phyloP scores from a whole-genome alignment of 2,329 filamentous ascomycete species.

The Diaporthe longicolla region DNA sequence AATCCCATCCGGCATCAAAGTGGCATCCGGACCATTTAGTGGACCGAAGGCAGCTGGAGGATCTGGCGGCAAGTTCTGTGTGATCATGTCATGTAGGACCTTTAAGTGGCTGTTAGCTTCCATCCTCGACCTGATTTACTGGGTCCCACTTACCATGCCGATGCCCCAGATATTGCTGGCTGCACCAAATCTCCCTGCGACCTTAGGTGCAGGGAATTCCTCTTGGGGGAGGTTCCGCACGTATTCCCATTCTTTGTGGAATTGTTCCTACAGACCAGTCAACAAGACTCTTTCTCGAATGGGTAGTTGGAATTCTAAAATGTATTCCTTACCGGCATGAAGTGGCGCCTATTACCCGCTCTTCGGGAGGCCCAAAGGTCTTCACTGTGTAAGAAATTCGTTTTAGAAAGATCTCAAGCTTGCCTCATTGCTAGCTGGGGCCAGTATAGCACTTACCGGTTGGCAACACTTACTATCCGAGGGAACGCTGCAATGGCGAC shows the following conservation, averaged over 20 bases:
- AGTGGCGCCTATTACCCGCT: not conserved
- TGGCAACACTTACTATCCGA: not conserved
- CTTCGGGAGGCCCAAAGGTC: not conserved
- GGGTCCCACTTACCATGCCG: slow-evolving; percentile 1
- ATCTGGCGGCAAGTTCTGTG: not conserved
- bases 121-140: not conserved
- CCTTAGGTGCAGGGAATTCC: not conserved
- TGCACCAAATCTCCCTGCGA: slow-evolving; percentile 21
- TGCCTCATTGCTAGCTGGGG: too few species aligned
- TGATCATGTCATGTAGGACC: slow-evolving; percentile 10
- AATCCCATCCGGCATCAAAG: not conserved
- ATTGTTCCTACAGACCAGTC: slow-evolving; percentile 8
- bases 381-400: not conserved
- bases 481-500: not conserved
- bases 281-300: not conserved
- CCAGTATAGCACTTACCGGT: not conserved
- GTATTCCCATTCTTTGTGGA: slow-evolving; percentile 31
- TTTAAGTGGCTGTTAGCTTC: not conserved
- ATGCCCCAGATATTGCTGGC: slow-evolving; percentile 14
- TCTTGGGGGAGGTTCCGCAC: not conserved
- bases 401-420: not conserved
- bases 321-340: not conserved
- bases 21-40: not conserved
- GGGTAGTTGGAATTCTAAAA: not conserved
- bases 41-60: slow-evolving; percentile 2